Base-by-base conservation (phyloP, 1,284 basidiomycete genomes). In the Wolfiporia cocos region DNA sequence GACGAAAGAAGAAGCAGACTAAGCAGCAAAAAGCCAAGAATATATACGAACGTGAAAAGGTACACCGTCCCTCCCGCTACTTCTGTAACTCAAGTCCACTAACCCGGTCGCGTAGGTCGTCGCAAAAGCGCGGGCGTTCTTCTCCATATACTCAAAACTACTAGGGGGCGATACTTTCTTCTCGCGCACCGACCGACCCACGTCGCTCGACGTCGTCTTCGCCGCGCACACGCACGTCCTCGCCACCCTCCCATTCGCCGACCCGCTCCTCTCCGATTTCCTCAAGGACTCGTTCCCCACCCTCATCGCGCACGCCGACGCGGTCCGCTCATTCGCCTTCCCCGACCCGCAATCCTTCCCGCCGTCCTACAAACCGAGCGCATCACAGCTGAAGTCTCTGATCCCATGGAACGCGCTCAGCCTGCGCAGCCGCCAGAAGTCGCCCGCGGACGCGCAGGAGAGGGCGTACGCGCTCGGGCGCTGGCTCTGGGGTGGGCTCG, bases 201-300 rank as follows among this genome's bases (percentile, higher is more conserved):
- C 80, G 0, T 68, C 73, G 5, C 57, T 87, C 5, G 87, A 89
- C 47, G 59, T 82, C 18, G 55, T 77, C 22, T 63, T 88, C 20
- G 81, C 86, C 15, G 73, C 85, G 9, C 79, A 86, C 50, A 67
- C 81, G 23, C 67, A 86, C 26, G 65, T 87, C 17, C 60, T 89
- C 5, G 53, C 70, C 10, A 59, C 70, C 30, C 73, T 81, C 7
- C 71, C 75, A 22, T 79, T 80, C 43, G 78, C 83, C 2, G 79
- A 87, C 49, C 62, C 74, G 4, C 55, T 78, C 10, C 53, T 89
- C 7, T 68, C 72, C 50, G 62, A 67, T 38, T 66, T 85, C 4
- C 55, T 87, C 7, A 56, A 55, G 1, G 69, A 73, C 6, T 70
- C 71, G 2, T 86, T 78, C 55, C 73, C 81, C 1, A 58, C 62